Evolutionary conservation across 129 eudicot species (phyloP), one percentile per base, ranked within the genome.

Genomic region (Kitagawia praeruptora): DNA sequence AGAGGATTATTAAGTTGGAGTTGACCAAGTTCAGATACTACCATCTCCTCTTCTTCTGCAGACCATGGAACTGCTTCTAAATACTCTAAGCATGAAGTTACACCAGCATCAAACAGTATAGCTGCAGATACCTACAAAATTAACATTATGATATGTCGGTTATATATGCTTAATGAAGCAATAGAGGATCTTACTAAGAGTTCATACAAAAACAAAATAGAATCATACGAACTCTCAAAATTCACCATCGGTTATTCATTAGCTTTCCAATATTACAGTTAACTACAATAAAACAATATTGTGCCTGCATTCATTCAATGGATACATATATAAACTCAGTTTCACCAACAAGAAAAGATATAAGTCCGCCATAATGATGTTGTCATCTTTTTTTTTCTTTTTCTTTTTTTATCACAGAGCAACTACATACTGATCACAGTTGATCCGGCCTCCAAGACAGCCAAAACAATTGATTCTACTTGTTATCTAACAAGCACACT

Each of bases 61-160:
- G 98, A 89, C 98, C 98, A 92, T 13, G 98, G 98, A 38, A 88
- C 89, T 4, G 97, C 92, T 80, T 90, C 97, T 46, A 94, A 78
- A 85, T 94, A 94, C 73, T 92, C 92, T 82, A 94, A 82, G 79
- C 98, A 92, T 13, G 96, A 90, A 16, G 81, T 81, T 49, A 91
- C 80, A 58, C 96, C 97, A 77, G 88, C 92, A 78, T 94, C 96
- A 84, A 87, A 94, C 83, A 87, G 75, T 75, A 94, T 81, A 38
- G 96, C 90, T 56, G 92, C 87, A 66, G 86, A 94, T 74, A 92
- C 93, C 98, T 94, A 85, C 77, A 86, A 67, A 53, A 63, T 19
- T 58, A 21, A 8, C n/a, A 9, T 42, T 42, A 78, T 23, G 2
- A 71, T 6, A 27, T 9, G 75, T 38, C 19, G 75, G 75, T 38